Evolutionary conservation across 2,329 filamentous ascomycete species (phyloP), one percentile per base, ranked within the genome.

Genomic region (Ascochyta fabae): DNA sequence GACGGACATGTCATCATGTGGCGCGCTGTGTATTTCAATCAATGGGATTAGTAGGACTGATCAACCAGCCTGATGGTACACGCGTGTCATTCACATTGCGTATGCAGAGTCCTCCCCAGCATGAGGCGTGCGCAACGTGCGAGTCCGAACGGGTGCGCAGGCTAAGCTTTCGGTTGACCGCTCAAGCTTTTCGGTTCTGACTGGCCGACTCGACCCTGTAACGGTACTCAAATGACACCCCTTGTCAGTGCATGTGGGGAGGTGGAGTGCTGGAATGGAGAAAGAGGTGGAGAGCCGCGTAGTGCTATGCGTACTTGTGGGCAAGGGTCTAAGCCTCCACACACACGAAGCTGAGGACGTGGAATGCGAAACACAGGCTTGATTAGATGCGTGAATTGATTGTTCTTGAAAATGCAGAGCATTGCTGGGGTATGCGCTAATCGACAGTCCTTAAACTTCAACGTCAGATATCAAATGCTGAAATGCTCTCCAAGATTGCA

Each of bases 371-470:
- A 45, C 15, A n/a, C 4, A 19, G n/a, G 6, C 2, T 24, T 2
- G 10, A 33, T 16, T 43, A 8, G 2, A 43, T 10, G 31, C 13
- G 19, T 45, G 10, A n/a, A 45, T 45, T 34, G 42, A 34, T 44
- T 44, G 16, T 12, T 22, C 19, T 27, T 15, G 19, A 16, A 35
- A 26, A 45, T 45, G 22, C 42, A 45, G 6, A 26, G 10, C 5
- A 13, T 6, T 35, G 13, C 9, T 31, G 38, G 47, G 47, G 47
- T 49, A 49, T 49, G 47, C 47, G 47, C 38, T 42, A 36, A 42
- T 19, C 29, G 22, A 42, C n/a, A 38, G 19, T 38, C n/a, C 39
- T 38, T 29, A 40, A 23, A 44, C 41, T 23, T 26, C 23, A 19
- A 29, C 6, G 4, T 22, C 2, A 9, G 27, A 22, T 33, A 43